phyloP scores from a whole-genome alignment of 2,329 filamentous ascomycete species.

The Aspergillus calidoustus region DNA sequence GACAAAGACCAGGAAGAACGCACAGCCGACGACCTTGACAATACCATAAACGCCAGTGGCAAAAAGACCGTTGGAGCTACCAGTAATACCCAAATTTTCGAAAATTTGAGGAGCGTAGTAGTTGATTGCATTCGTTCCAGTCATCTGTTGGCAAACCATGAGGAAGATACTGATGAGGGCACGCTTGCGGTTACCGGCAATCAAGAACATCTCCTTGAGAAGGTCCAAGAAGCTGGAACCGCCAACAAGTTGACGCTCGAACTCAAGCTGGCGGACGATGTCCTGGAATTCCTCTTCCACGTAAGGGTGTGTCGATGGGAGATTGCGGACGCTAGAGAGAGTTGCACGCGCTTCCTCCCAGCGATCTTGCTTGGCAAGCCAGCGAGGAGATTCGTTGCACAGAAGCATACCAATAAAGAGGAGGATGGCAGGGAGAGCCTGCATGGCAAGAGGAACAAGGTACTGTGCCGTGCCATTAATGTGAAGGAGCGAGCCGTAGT shows the following conservation, averaged over 20 bases:
- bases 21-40: slow-evolving; percentile 44
- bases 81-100: slow-evolving; percentile 39
- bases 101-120: slow-evolving; percentile 48
- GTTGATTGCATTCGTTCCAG: slow-evolving; percentile 45
- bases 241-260: slow-evolving; percentile 14
- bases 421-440: slow-evolving; percentile 66
- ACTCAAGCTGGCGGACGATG: slow-evolving; percentile 48
- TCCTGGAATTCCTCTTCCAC: slow-evolving; percentile 64
- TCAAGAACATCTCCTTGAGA: slow-evolving; percentile 42
- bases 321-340: slow-evolving; percentile 61
- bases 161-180: slow-evolving; percentile 42
- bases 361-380: slow-evolving; percentile 68
- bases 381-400: slow-evolving; percentile 70
- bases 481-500: slow-evolving; percentile 58
- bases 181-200: slow-evolving; percentile 44
- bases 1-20: slow-evolving; percentile 42
- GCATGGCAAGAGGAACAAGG: slow-evolving; percentile 65
- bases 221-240: slow-evolving; percentile 10
- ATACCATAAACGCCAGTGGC: slow-evolving; percentile 46
- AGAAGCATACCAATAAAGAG: slow-evolving; percentile 65
- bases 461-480: slow-evolving; percentile 46
- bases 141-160: slow-evolving; percentile 49
- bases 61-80: slow-evolving; percentile 40
- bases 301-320: slow-evolving; percentile 59
- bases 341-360: slow-evolving; percentile 67